Evolutionary conservation across 495 filamentous ascomycete genomes (phyloP).

Genomic region (Tuber calosporum): DNA sequence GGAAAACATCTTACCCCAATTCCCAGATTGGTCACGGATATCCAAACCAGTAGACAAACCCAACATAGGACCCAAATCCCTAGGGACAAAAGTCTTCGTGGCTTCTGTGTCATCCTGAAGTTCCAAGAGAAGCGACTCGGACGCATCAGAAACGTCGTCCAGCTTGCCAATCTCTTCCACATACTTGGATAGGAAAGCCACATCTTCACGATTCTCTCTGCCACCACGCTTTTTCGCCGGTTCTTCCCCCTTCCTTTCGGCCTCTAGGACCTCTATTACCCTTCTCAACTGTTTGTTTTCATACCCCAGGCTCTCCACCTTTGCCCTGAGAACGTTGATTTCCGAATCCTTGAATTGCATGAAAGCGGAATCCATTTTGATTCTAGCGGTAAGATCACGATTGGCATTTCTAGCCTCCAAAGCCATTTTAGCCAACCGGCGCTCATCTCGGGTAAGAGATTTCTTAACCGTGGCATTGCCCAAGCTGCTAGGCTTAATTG

Average conservation of each 20-base stretch:
- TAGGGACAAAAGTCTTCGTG: not conserved
- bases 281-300: not conserved
- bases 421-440: not conserved
- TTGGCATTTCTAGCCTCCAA: not conserved
- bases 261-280: not conserved
- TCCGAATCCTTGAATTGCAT: not conserved
- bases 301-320: not conserved
- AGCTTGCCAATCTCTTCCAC: not conserved
- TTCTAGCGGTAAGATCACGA: not conserved
- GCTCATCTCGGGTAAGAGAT: not conserved
- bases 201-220: not conserved
- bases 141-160: not conserved
- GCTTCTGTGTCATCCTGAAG: not conserved
- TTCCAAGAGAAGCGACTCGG: not conserved
- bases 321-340: not conserved
- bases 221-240: not conserved
- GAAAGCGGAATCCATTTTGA: not conserved
- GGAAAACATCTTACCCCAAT: not conserved
- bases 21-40: not conserved
- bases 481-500: not conserved
- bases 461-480: not conserved
- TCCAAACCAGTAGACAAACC: not conserved
- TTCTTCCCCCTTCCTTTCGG: not conserved
- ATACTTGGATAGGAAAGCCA: not conserved
- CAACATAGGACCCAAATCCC: not conserved